phyloP scores from a whole-genome alignment of 306 rosid genomes.

The Neltuma alba region DNA sequence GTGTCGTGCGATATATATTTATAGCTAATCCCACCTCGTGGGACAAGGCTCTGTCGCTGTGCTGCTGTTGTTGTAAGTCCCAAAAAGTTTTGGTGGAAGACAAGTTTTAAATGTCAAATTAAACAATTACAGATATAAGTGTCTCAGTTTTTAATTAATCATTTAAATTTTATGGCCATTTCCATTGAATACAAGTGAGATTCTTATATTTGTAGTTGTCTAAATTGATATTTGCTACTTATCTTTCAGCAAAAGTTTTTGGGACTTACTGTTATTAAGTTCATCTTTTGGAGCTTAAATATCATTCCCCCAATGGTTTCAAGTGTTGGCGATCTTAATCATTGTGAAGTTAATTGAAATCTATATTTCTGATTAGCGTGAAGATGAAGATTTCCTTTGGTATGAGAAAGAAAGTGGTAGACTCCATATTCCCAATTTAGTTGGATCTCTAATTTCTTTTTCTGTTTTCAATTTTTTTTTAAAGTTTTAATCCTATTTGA shows the following conservation, averaged over 20 bases:
- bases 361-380: background rate
- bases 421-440: background rate
- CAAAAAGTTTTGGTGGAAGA: no score
- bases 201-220: background rate
- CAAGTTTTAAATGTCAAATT: background rate
- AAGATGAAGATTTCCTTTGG: background rate
- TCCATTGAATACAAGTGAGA: background rate
- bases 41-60: no score
- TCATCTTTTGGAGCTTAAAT: background rate
- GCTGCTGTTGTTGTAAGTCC: no score
- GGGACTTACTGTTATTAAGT: background rate
- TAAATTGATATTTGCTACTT: background rate
- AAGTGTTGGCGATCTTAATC: background rate
- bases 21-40: no score
- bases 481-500: background rate
- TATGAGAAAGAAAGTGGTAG: background rate
- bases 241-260: background rate
- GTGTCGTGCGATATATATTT: no score
- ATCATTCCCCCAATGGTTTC: background rate
- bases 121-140: background rate
- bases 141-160: background rate
- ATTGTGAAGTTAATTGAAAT: background rate
- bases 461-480: background rate
- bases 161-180: background rate
- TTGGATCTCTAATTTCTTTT: background rate